phyloP scores from a whole-genome alignment of 192 early-diverging fungal species.

The Rhizophagus clarus region DNA sequence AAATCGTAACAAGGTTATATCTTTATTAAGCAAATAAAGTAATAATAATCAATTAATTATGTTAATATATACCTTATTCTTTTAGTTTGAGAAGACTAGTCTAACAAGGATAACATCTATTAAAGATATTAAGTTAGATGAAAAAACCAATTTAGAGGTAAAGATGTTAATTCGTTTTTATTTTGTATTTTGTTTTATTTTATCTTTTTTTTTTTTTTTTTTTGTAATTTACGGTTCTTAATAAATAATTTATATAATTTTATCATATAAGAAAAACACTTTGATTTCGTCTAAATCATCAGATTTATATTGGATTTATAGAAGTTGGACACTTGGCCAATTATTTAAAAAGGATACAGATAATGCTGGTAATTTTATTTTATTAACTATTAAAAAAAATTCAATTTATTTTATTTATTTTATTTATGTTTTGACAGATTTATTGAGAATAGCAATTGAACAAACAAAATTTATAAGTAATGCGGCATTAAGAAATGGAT shows the following conservation, averaged over 20 bases:
- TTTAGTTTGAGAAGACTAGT: slow-evolving; percentile 4
- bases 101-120: neutral
- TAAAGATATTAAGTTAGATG: neutral
- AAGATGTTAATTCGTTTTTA: neutral
- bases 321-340: slow-evolving; percentile 2
- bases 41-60: neutral
- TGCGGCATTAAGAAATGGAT: neutral
- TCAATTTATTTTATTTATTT: neutral
- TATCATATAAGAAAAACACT: neutral
- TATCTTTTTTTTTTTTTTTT: no score
- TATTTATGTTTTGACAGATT: neutral
- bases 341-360: neutral
- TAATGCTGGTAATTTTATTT: neutral
- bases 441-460: slow-evolving; percentile 4
- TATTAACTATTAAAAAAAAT: neutral
- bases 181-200: neutral
- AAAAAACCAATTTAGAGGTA: neutral
- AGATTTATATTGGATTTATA: neutral
- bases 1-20: neutral
- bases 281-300: neutral
- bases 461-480: neutral
- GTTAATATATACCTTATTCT: neutral
- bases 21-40: neutral
- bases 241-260: neutral
- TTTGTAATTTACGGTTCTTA: no score